Evolutionary conservation across 805 yeast species (phyloP), one percentile per base, ranked within the genome.

Genomic region (Wickerhamia fluorescens): DNA sequence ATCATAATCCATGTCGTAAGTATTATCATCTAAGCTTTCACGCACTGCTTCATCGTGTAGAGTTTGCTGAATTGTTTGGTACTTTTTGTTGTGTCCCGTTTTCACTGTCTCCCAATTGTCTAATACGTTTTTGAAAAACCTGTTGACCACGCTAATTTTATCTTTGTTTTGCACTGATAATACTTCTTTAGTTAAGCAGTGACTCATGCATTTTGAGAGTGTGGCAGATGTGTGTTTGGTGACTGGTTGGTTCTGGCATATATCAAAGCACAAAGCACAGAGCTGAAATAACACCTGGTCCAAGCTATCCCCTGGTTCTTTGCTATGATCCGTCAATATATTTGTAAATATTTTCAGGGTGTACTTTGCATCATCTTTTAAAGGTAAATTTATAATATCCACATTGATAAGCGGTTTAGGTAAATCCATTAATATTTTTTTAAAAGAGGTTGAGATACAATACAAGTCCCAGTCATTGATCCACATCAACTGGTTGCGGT

Each of bases 401-500:
- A 71, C 51, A 2, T 79, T 71, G 13, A 83, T 53, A 19, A 82
- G 56, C 1, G 83, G 75, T 8, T 43, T 40, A 0, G 78, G 71
- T 20, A 77, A 61, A 20, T 67, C 73, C 33, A 66, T 58, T 20
- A 84, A 47, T 40, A 69, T 53, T 28, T 62, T 48, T 41, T 68
- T 68, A 44, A 61, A 61, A 13, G 54, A 51, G 18, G 71, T 61
- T 8, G 73, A 63, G n/a, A 72, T 62, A 29, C 69, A 62, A 36
- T 61, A 61, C 7, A 78, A 59, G 29, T 74, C 75, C 62, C 74
- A 76, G 45, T 75, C 80, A 30, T 61, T 61, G 20, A 75, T 55
- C 53, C 73, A 62, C 17, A 75, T 45, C 18, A 64, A 41, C 48
- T 75, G 83, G 44, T 71, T 68, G 18, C 81, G 51, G 42, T 61